Conservation (phyloP, 805 yeast genomes). For the Saturnispora sanitii region DNA sequence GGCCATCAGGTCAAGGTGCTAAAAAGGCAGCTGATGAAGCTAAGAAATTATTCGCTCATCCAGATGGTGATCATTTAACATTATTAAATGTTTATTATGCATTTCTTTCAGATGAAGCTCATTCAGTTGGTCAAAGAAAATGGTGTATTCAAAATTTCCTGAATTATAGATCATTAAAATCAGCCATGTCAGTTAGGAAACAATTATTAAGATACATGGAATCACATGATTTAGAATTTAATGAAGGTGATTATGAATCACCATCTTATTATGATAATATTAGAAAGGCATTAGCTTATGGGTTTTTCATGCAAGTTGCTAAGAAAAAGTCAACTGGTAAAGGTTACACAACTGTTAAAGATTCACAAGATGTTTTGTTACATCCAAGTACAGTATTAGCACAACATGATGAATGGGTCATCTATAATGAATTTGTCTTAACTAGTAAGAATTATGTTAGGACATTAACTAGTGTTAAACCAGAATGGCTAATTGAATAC, state of each 20-base stretch:
- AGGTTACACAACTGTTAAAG: slow-evolving; percentile 87
- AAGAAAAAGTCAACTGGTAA: slow-evolving; percentile 75
- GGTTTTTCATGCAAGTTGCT: slow-evolving; percentile 97
- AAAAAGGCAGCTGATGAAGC: slow-evolving; percentile 86
- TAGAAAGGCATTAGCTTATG: slow-evolving; percentile 79
- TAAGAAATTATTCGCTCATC: slow-evolving; percentile 79
- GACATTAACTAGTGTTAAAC: slow-evolving; percentile 82
- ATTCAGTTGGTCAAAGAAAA: slow-evolving; percentile 50
- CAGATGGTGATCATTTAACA: slow-evolving; percentile 92
- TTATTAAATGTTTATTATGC: slow-evolving; percentile 81
- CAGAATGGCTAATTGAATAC: slow-evolving; percentile 84
- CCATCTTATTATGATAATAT: slow-evolving; percentile 64
- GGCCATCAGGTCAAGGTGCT: slow-evolving; percentile 81
- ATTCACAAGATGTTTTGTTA: slow-evolving; percentile 87
- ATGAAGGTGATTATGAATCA: slow-evolving; percentile 57
- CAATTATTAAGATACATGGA: slow-evolving; percentile 83
- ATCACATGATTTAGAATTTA: slow-evolving; percentile 61
- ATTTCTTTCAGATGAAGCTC: slow-evolving; percentile 66
- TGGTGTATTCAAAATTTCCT: slow-evolving; percentile 93
- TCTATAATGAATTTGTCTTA: slow-evolving; percentile 90
- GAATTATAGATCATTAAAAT: slow-evolving; percentile 70
- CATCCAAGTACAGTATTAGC: slow-evolving; percentile 90
- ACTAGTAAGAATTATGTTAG: slow-evolving; percentile 91
- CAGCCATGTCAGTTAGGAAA: slow-evolving; percentile 78
- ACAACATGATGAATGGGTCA: slow-evolving; percentile 86